Conservation (phyloP, 2,329 filamentous ascomycete species). For the Lanzia echinophila region DNA sequence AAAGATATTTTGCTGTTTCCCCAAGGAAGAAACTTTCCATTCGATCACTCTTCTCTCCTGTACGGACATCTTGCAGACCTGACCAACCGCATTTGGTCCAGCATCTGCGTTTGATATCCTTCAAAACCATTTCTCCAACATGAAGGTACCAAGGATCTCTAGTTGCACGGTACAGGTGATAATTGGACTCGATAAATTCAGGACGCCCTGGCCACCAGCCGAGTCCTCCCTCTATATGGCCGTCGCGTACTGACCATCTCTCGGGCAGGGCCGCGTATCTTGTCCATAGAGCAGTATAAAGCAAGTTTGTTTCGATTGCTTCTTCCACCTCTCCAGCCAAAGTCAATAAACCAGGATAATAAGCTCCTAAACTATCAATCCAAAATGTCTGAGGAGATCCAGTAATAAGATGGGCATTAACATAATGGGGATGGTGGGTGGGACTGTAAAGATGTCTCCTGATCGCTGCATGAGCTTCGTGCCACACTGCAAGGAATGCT, state of each 20-base stretch:
- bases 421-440: constrained; percentile 83
- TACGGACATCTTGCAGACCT: constrained; percentile 74
- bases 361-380: constrained; percentile 94
- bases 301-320: constrained; percentile 79
- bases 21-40: constrained; percentile 99
- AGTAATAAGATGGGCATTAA: constrained; percentile 81
- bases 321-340: constrained; percentile 86
- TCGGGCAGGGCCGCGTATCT: constrained; percentile 91
- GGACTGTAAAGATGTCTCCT: constrained; percentile 85
- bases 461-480: constrained; percentile 78
- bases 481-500: constrained; percentile 75
- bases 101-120: constrained; percentile 81
- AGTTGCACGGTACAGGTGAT: constrained; percentile 90
- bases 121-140: constrained; percentile 89
- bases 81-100: constrained; percentile 92
- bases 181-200: constrained; percentile 95
- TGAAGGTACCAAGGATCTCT: constrained; percentile 94
- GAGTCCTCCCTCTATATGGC: constrained; percentile 76
- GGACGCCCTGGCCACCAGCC: constrained; percentile 94
- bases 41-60: constrained; percentile 80
- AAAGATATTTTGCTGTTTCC: constrained; percentile 94
- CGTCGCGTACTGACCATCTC: constrained; percentile 81
- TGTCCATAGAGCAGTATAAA: constrained; percentile 92
- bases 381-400: constrained; percentile 85
- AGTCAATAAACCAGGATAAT: constrained; percentile 83